A percentile compares a stretch with the other conserved stretches of the same genome.
Conservation (phyloP, 345 rosid genomes). For the Pelargonium nanum region DNA sequence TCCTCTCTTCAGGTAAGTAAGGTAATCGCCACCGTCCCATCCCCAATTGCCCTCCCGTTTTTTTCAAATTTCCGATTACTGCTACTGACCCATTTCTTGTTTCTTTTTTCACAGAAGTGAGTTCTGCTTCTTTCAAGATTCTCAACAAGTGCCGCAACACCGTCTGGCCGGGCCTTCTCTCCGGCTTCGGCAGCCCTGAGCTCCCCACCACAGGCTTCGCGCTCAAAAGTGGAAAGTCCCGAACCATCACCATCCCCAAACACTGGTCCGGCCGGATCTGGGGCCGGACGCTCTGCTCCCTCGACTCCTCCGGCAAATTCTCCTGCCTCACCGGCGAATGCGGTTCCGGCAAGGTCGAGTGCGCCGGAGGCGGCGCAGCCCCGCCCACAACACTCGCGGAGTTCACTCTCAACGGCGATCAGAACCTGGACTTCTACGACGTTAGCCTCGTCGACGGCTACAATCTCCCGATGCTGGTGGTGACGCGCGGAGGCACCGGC, state of each 20-base stretch:
- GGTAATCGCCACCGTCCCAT: neutral
- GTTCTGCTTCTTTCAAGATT: slow-evolving; percentile 29
- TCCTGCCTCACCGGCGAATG: slow-evolving; percentile 72
- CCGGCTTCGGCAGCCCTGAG: slow-evolving; percentile 58
- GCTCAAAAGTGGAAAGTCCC: slow-evolving; percentile 50
- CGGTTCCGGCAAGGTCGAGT: slow-evolving; percentile 57
- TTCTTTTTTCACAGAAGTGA: no score
- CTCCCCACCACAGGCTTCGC: slow-evolving; percentile 74
- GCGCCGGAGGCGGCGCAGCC: slow-evolving; percentile 58
- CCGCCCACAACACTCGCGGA: slow-evolving; percentile 88
- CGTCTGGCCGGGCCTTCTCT: slow-evolving; percentile 81
- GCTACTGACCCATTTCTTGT: no score
- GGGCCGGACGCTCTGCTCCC: slow-evolving; percentile 56
- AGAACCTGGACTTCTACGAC: slow-evolving; percentile 72
- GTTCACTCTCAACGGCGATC: slow-evolving; percentile 73
- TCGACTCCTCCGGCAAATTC: slow-evolving; percentile 36
- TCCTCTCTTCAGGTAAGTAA: neutral
- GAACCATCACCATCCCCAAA: slow-evolving; percentile 37
- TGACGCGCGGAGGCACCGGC: slow-evolving; percentile 33
- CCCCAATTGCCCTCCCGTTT: neutral
- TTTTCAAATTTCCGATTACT: no score
- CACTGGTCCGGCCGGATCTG: slow-evolving; percentile 89
- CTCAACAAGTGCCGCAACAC: slow-evolving; percentile 61
- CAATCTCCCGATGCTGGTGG: slow-evolving; percentile 33
- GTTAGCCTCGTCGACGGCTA: slow-evolving; percentile 24